These are phyloP conservation scores for Epichloe coenophiala DNA, from an alignment of 2,329 filamentous ascomycete genomes.

Conservation along the genomic window DNA sequence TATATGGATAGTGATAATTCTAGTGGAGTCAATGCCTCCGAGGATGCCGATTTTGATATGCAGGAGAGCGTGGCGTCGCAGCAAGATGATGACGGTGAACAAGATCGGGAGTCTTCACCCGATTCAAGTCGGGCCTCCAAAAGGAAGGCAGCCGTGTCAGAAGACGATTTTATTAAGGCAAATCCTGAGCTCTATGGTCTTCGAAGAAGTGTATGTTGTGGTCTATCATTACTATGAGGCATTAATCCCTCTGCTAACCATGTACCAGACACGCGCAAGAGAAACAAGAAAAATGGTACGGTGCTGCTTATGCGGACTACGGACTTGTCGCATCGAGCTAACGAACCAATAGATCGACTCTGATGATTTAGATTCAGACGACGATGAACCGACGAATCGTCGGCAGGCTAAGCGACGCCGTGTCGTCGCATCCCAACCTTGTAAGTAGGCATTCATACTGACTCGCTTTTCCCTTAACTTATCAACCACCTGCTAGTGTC, in stretches of 20 bases:
- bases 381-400: constrained; percentile 39
- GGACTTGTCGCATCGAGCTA: not conserved
- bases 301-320: constrained; percentile 8
- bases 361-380: constrained; percentile 61
- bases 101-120: constrained; percentile 54
- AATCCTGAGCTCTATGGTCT: constrained; percentile 94
- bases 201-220: constrained; percentile 66
- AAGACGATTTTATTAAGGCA: constrained; percentile 74
- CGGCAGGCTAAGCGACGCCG: constrained; percentile 58
- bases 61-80: constrained; percentile 39
- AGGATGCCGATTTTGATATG: constrained; percentile 66
- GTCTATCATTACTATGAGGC: constrained; percentile 9
- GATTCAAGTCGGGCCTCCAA: constrained; percentile 58
- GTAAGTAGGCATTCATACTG: constrained; percentile 29
- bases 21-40: constrained; percentile 42
- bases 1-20: constrained; percentile 34
- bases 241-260: constrained; percentile 14
- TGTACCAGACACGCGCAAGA: constrained; percentile 37
- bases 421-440: constrained; percentile 47
- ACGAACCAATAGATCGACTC: constrained; percentile 29
- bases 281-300: constrained; percentile 46
- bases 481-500: constrained; percentile 30
- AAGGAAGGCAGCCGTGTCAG: constrained; percentile 54
- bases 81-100: constrained; percentile 32
- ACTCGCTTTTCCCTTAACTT: not conserved